These are phyloP conservation scores for Eutypa lata DNA, from an alignment of 2,329 filamentous ascomycete species.

Conservation along the genomic window DNA sequence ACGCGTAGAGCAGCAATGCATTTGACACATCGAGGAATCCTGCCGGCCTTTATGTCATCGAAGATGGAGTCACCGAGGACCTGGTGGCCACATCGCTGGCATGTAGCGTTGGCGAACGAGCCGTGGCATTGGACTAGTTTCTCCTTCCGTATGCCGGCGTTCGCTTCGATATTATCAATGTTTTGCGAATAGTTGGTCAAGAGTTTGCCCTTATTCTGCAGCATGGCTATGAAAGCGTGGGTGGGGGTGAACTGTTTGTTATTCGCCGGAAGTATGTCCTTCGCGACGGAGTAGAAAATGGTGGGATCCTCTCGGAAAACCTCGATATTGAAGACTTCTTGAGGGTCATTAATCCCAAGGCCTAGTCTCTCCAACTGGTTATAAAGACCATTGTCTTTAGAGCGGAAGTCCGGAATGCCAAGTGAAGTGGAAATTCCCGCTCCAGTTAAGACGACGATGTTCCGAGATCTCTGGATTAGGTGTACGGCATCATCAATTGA, in stretches of 20 bases:
- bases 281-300: slow-evolving; percentile 88
- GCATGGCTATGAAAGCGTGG: slow-evolving; percentile 85
- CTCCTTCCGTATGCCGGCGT: slow-evolving; percentile 75
- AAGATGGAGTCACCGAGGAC: slow-evolving; percentile 77
- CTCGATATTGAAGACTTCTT: slow-evolving; percentile 91
- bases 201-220: slow-evolving; percentile 84
- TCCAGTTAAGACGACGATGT: slow-evolving; percentile 91
- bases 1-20: slow-evolving; percentile 59
- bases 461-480: slow-evolving; percentile 69
- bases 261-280: slow-evolving; percentile 74
- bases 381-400: slow-evolving; percentile 89
- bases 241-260: slow-evolving; percentile 83
- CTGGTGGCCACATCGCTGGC: slow-evolving; percentile 74
- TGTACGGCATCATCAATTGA: slow-evolving; percentile 81
- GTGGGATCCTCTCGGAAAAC: slow-evolving; percentile 82
- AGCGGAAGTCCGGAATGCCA: slow-evolving; percentile 95
- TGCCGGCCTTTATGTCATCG: slow-evolving; percentile 70
- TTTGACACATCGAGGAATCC: slow-evolving; percentile 72
- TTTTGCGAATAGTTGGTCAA: slow-evolving; percentile 98
- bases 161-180: slow-evolving; percentile 91
- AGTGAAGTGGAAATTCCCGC: slow-evolving; percentile 96
- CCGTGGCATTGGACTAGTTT: slow-evolving; percentile 96
- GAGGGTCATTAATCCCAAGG: slow-evolving; percentile 68
- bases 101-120: slow-evolving; percentile 89
- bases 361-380: slow-evolving; percentile 78